Evolutionary conservation across 2,329 filamentous ascomycete genomes (phyloP).

Genomic region (Fusarium sp.): DNA sequence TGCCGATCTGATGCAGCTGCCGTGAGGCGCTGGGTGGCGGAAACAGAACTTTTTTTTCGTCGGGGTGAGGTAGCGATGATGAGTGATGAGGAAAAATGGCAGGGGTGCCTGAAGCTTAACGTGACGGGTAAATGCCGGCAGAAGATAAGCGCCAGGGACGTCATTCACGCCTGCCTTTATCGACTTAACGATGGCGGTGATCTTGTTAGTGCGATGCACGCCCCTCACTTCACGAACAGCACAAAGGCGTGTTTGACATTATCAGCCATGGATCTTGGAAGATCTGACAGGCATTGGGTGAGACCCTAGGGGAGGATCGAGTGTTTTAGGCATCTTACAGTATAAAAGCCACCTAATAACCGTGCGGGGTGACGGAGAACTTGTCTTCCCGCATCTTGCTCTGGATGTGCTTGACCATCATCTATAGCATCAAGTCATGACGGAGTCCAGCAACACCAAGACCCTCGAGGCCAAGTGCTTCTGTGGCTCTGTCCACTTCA

Average conservation of each 20-base stretch:
- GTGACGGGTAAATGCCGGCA: conserved; percentile 42
- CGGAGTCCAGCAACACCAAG: conserved; percentile 38
- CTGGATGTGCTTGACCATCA: background rate
- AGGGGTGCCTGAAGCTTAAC: conserved; percentile 10
- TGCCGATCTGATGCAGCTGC: conserved; percentile 23
- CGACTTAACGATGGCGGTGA: background rate
- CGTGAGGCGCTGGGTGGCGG: conserved; percentile 11
- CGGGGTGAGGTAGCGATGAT: conserved; percentile 16
- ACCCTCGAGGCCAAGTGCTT: conserved; percentile 56
- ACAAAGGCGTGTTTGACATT: conserved; percentile 19
- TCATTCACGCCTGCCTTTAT: background rate
- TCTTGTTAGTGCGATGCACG: conserved; percentile 20
- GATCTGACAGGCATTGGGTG: background rate
- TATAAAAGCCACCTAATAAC: conserved; percentile 6
- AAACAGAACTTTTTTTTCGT: background rate
- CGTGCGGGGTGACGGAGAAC: background rate
- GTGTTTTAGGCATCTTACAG: background rate
- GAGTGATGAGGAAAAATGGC: conserved; percentile 31
- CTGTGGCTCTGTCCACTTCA: conserved; percentile 55
- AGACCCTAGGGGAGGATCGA: conserved; percentile 8
- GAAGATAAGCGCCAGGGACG: background rate
- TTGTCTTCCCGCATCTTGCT: background rate
- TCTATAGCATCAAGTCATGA: conserved; percentile 23
- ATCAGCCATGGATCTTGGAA: background rate
- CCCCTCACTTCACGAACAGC: conserved; percentile 14